These are phyloP conservation scores for Coniochaeta ligniaria DNA, from an alignment of 2,329 filamentous ascomycete genomes.

Conservation along the genomic window DNA sequence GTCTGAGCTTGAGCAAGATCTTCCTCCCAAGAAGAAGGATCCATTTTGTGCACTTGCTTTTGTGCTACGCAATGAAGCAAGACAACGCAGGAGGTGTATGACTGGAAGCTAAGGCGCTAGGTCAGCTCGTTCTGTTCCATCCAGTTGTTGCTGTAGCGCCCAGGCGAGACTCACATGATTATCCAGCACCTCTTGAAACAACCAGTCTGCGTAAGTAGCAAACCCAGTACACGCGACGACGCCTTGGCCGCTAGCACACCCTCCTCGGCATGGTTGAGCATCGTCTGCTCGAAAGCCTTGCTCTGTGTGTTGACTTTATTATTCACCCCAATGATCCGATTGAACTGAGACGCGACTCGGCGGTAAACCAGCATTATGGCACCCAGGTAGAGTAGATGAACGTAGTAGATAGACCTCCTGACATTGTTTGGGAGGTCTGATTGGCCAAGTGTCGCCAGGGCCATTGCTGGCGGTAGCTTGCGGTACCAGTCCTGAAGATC, in stretches of 20 bases:
- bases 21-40: slow-evolving; percentile 12
- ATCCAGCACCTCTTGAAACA: slow-evolving; percentile 20
- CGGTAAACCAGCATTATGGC: slow-evolving; percentile 23
- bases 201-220: slow-evolving; percentile 13
- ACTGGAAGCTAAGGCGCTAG: slow-evolving; percentile 17
- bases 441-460: slow-evolving; percentile 12
- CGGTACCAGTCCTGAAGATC: slow-evolving; percentile 21
- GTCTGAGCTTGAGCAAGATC: slow-evolving; percentile 17
- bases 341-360: slow-evolving; percentile 18
- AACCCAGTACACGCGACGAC: slow-evolving; percentile 16
- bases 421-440: slow-evolving; percentile 8
- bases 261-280: slow-evolving; percentile 10
- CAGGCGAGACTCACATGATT: slow-evolving; percentile 17
- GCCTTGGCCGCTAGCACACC: slow-evolving; percentile 18
- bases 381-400: slow-evolving; percentile 24
- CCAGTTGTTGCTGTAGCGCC: not conserved
- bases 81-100: slow-evolving; percentile 20
- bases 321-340: not conserved
- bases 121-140: not conserved
- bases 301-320: not conserved
- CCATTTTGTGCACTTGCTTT: slow-evolving; percentile 19
- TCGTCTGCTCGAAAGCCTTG: slow-evolving; percentile 3
- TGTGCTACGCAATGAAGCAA: slow-evolving; percentile 22
- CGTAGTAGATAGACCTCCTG: slow-evolving; percentile 17
- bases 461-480: slow-evolving; percentile 15